Evolutionary conservation across 164 flowering plant species (phyloP), one percentile per base, ranked within the genome.

Genomic region (Houttuynia cordata): DNA sequence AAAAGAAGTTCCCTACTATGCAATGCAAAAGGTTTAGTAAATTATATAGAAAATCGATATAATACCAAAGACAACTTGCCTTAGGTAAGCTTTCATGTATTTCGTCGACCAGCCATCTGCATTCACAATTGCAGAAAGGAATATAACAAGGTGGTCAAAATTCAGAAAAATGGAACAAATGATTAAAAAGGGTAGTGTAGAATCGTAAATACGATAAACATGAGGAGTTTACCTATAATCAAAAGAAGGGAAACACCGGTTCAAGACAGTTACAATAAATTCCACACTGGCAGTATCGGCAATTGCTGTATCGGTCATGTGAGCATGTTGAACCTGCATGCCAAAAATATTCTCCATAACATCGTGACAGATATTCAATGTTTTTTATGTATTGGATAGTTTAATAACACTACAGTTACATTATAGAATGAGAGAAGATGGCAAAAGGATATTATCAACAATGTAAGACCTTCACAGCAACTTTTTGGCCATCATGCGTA

Each of bases 41-140:
- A 12, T 45, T 12, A 17, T 12, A 45, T 41, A 45, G 17, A 3
- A 45, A 45, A 45, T 4, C 9, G 23, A 17, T 37, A 25, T 49
- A 23, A 52, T 42, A 19, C 13, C 21, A 24, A 50, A 58, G 18
- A 8, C 18, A 56, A 74, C 81, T 76, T 74, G 69, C 98, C 91
- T 92, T 87, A 15, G 97, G 98, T 70, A 89, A 53, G 76, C 94
- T 87, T 62, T 93, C 98, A 63, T 78, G 73, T 63, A 93, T 77
- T 81, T 93, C 98, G 68, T 80, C 97, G 63, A 89, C 62, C 82
- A 93, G 77, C 98, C 98, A 93, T 80, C 98, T 92, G 72, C 69
- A 73, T 9, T 49, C 22, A 57, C 61, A 57, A 64, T 58, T 53
- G 23, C 54, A 53, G 7, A 56, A 52, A 53, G 37, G 8, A 12